Conservation (phyloP, 768 basidiomycete genomes). For the Boletus rubroflammeus region DNA sequence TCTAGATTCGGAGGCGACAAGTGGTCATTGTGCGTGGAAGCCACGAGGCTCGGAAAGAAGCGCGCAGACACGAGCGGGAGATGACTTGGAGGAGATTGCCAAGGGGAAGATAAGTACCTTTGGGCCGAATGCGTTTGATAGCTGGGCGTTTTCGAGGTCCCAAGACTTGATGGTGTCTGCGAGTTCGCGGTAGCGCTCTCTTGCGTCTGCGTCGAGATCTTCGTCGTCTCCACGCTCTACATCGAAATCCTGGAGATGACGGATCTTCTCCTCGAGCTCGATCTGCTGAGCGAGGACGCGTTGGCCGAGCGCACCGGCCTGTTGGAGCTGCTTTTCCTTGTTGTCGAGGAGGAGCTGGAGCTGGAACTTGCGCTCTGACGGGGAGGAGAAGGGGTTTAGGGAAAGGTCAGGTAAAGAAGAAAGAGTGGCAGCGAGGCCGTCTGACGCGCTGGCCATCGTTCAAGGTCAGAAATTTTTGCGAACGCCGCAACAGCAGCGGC, state of each 20-base stretch:
- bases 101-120: conserved; percentile 42
- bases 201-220: conserved; percentile 62
- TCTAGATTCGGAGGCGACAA: background rate
- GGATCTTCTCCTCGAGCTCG: conserved; percentile 86
- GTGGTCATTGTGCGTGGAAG: conserved; percentile 4
- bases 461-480: conserved; percentile 12
- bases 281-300: conserved; percentile 91
- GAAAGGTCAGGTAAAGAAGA: conserved; percentile 43
- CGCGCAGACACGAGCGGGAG: conserved; percentile 5
- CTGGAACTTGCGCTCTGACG: conserved; percentile 59
- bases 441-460: conserved; percentile 41
- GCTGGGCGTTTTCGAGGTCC: conserved; percentile 75
- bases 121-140: conserved; percentile 63
- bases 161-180: conserved; percentile 70
- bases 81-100: background rate
- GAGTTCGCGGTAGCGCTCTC: conserved; percentile 72
- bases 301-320: conserved; percentile 90
- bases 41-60: conserved; percentile 17
- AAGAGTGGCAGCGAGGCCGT: conserved; percentile 31
- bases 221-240: conserved; percentile 61
- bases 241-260: conserved; percentile 71
- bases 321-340: conserved; percentile 90
- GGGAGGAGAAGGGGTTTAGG: conserved; percentile 40
- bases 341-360: conserved; percentile 73
- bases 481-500: background rate